Evolutionary conservation across 495 filamentous ascomycete species (phyloP).

Genomic region (Mytilinidion resinicola): DNA sequence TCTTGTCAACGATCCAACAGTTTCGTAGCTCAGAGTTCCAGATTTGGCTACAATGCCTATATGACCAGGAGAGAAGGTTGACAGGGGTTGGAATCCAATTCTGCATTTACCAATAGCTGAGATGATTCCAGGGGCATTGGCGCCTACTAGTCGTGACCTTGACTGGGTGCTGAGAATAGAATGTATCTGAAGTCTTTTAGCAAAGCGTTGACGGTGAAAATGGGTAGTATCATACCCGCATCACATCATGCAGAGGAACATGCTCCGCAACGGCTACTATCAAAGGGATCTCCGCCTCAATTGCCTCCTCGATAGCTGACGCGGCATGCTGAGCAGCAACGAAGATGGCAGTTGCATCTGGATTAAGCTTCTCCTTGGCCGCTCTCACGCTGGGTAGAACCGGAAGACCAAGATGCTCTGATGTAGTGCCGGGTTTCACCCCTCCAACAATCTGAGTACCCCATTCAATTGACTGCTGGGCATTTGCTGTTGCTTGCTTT

Average conservation of each 20-base stretch:
- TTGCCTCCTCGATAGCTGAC: conserved; percentile 77
- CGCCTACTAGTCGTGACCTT: conserved; percentile 72
- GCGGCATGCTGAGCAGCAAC: conserved; percentile 74
- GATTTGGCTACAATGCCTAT: conserved; percentile 85
- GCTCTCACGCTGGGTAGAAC: conserved; percentile 66
- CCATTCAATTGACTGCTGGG: conserved; percentile 73
- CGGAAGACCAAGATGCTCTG: conserved; percentile 74
- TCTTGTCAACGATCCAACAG: conserved; percentile 74
- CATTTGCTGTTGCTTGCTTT: conserved; percentile 69
- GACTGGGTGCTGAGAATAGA: conserved; percentile 75
- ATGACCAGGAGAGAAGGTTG: conserved; percentile 65
- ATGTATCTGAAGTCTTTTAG: conserved; percentile 49
- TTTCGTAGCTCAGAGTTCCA: conserved; percentile 82
- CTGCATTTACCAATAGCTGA: conserved; percentile 73
- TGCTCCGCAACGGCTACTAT: conserved; percentile 90
- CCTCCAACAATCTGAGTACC: conserved; percentile 86
- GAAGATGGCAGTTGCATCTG: conserved; percentile 81
- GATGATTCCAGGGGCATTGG: conserved; percentile 85
- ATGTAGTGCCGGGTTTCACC: conserved; percentile 68
- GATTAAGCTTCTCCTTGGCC: conserved; percentile 68
- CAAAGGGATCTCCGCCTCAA: conserved; percentile 80
- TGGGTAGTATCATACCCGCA: conserved; percentile 51
- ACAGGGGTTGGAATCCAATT: conserved; percentile 80
- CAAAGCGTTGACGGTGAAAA: conserved; percentile 8
- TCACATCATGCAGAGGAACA: conserved; percentile 79